Evolutionary conservation across 345 rosid species (phyloP).

Genomic region (Pugionium dolabratum): DNA sequence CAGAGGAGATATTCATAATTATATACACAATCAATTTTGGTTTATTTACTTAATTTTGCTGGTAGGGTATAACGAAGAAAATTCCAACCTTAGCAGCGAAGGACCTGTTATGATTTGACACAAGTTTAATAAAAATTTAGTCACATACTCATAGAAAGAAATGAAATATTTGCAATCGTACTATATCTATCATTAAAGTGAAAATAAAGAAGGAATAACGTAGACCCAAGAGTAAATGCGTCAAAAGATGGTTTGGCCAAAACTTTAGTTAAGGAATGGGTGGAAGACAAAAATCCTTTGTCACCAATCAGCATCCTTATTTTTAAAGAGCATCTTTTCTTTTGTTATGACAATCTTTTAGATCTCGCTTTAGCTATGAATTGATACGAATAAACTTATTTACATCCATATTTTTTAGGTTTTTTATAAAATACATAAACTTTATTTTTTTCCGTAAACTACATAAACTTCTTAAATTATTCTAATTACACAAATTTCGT

Average conservation of each 20-base stretch:
- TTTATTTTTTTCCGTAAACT: too few species aligned
- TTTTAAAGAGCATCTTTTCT: not conserved
- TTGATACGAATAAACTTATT: too few species aligned
- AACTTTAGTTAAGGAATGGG: too few species aligned
- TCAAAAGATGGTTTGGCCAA: not conserved
- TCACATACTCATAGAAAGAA: not conserved
- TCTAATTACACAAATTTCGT: too few species aligned
- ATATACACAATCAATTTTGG: too few species aligned
- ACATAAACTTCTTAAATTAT: too few species aligned
- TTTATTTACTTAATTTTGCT: not conserved
- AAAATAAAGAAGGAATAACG: not conserved
- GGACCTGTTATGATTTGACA: not conserved
- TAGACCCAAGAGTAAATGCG: not conserved
- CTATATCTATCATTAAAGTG: not conserved
- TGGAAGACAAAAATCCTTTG: not conserved
- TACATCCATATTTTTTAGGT: too few species aligned
- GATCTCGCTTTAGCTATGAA: too few species aligned
- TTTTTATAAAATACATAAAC: too few species aligned
- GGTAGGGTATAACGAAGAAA: not conserved
- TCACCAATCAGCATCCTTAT: not conserved
- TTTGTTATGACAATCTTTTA: too few species aligned
- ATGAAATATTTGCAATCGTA: constrained; percentile 13
- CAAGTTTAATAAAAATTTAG: not conserved
- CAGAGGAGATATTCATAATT: too few species aligned
- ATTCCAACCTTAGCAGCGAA: constrained; percentile 10